Evolutionary conservation across 2,329 filamentous ascomycete species (phyloP).

Genomic region (Stenocarpella maydis): DNA sequence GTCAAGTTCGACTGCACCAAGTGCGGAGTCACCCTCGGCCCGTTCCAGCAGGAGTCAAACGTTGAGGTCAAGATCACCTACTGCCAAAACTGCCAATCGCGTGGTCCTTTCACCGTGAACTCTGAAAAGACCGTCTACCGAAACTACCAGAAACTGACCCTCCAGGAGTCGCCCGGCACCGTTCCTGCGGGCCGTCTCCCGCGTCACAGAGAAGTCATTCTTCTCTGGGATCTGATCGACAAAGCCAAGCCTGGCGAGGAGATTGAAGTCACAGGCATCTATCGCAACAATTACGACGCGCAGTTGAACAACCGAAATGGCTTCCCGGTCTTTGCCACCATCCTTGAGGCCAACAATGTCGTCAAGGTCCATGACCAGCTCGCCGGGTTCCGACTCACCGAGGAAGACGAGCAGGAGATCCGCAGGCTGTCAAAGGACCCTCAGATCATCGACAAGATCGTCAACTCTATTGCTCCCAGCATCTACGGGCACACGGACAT

Average conservation of each 20-base stretch:
- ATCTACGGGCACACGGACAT: conserved; percentile 98
- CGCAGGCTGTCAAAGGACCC: conserved; percentile 88
- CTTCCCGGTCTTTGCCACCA: conserved; percentile 97
- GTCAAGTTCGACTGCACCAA: conserved; percentile 98
- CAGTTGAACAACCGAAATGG: conserved; percentile 98
- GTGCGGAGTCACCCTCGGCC: conserved; percentile 89
- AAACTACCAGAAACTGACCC: conserved; percentile 97
- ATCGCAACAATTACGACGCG: conserved; percentile 97
- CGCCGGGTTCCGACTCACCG: conserved; percentile 92
- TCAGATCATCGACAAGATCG: conserved; percentile 89
- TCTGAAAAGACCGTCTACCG: conserved; percentile 98
- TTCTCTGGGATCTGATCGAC: conserved; percentile 97
- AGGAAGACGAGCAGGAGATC: conserved; percentile 93
- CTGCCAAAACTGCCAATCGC: conserved; percentile 95
- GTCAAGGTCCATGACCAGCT: conserved; percentile 98
- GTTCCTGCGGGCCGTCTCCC: conserved; percentile 95
- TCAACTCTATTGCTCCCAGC: conserved; percentile 92
- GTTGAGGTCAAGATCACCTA: conserved; percentile 95
- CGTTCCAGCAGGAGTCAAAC: conserved; percentile 97
- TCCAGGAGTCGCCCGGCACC: conserved; percentile 96
- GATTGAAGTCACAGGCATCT: conserved; percentile 95
- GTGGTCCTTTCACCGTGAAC: conserved; percentile 93
- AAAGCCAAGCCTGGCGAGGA: conserved; percentile 97
- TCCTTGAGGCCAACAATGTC: conserved; percentile 96
- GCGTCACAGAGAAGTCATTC: conserved; percentile 90